A percentile compares a stretch with the other conserved stretches of the same genome.
Conservation (phyloP, 208 protist species). For the Willaertia magna region DNA sequence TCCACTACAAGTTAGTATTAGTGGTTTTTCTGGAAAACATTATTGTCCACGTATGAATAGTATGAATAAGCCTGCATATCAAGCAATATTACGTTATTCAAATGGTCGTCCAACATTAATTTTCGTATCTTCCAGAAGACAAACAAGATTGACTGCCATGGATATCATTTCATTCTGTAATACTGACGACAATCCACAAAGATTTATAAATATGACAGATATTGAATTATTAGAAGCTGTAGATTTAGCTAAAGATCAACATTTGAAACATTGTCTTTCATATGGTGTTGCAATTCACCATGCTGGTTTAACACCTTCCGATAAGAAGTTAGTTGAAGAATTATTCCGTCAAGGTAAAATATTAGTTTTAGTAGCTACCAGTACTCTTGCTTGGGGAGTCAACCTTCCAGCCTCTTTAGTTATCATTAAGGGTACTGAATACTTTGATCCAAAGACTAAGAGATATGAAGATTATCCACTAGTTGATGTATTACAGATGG, state of each 20-base stretch:
- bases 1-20: constrained; percentile 86
- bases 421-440: constrained; percentile 99
- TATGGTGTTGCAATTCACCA: constrained; percentile 99
- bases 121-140: constrained; percentile 95
- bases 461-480: constrained; percentile 97
- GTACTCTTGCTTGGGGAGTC: constrained; percentile 98
- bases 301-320: constrained; percentile 73
- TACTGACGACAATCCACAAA: constrained; percentile 71
- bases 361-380: constrained; percentile 94
- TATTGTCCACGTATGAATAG: constrained; percentile 97
- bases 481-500: constrained; percentile 99
- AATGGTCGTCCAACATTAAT: constrained; percentile 88
- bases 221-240: constrained; percentile 63
- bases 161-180: constrained; percentile 86
- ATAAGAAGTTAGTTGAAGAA: constrained; percentile 74
- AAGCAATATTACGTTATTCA: constrained; percentile 71
- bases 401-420: constrained; percentile 99
- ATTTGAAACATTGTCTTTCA: constrained; percentile 80
- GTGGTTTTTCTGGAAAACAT: constrained; percentile 86
- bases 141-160: constrained; percentile 96
- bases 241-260: constrained; percentile 53
- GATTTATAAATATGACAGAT: constrained; percentile 76
- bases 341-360: constrained; percentile 82
- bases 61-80: constrained; percentile 99
- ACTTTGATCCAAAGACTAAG: constrained; percentile 89